Conservation (phyloP, 257 asterid species). For the Solanum pennellii region DNA sequence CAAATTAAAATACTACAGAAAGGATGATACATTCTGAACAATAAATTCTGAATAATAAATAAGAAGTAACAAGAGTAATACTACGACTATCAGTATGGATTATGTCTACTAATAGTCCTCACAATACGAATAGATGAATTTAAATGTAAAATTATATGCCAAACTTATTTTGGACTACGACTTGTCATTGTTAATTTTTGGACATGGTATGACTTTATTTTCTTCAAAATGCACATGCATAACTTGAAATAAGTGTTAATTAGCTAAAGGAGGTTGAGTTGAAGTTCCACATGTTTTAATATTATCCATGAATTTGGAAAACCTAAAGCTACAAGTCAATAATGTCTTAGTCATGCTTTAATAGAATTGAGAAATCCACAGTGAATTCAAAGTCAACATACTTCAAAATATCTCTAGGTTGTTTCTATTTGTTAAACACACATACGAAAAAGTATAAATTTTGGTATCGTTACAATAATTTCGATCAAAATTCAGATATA, state of each 20-base stretch:
- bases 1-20: neutral
- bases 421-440: neutral
- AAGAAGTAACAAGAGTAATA: neutral
- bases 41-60: too few relatives aligned
- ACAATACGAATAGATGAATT: neutral
- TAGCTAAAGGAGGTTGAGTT: neutral
- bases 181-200: neutral
- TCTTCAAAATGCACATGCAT: neutral
- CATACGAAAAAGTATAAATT: neutral
- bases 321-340: neutral
- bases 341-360: neutral
- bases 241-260: neutral
- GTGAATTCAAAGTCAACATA: neutral
- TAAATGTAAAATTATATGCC: neutral
- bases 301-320: neutral
- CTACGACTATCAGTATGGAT: neutral
- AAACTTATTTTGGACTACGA: neutral
- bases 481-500: too few relatives aligned
- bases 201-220: neutral
- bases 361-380: neutral
- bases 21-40: neutral
- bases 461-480: fast-evolving
- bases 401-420: neutral
- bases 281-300: neutral
- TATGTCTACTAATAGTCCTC: neutral